A percentile compares a stretch with the other conserved stretches of the same genome.
These are phyloP conservation scores for Ceratocystis huliohia DNA, from an alignment of 2,329 filamentous ascomycete genomes.

Conservation along the genomic window DNA sequence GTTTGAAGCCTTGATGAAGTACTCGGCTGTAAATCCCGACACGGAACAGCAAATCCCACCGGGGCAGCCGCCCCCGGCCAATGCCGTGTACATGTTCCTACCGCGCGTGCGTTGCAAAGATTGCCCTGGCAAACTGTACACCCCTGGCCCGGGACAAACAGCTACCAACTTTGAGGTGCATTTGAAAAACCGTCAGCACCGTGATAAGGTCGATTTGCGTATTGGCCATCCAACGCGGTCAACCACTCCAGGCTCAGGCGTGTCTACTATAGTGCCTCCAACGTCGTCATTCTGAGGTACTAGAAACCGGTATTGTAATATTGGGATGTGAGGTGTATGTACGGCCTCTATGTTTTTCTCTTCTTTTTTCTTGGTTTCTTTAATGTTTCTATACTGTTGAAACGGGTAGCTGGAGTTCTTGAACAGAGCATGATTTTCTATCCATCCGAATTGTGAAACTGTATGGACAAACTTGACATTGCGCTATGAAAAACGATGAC, in stretches of 20 bases:
- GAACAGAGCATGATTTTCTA: constrained; percentile 9
- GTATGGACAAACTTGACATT: not conserved
- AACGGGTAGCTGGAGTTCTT: constrained; percentile 12
- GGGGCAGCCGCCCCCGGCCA: constrained; percentile 42
- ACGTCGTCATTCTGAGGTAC: not conserved
- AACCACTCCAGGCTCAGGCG: not conserved
- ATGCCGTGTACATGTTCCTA: constrained; percentile 68
- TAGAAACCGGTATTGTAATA: not conserved
- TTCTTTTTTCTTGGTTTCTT: constrained; percentile 1
- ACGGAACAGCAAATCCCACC: constrained; percentile 51
- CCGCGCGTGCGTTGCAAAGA: constrained; percentile 85
- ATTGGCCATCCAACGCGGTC: constrained; percentile 24
- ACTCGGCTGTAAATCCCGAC: constrained; percentile 62
- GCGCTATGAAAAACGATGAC: not conserved
- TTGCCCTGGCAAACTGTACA: constrained; percentile 89
- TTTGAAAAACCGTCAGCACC: constrained; percentile 70
- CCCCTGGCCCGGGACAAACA: constrained; percentile 70
- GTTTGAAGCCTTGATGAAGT: constrained; percentile 87
- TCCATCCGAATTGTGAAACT: not conserved
- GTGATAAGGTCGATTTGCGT: constrained; percentile 46
- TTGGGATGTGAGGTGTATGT: not conserved
- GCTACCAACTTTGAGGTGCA: constrained; percentile 90
- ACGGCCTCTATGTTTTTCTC: not conserved
- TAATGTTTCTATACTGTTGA: not conserved
- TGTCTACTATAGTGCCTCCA: not conserved